Evolutionary conservation across 2,329 filamentous ascomycete species (phyloP), one percentile per base, ranked within the genome.

Genomic region (Alternaria solani): DNA sequence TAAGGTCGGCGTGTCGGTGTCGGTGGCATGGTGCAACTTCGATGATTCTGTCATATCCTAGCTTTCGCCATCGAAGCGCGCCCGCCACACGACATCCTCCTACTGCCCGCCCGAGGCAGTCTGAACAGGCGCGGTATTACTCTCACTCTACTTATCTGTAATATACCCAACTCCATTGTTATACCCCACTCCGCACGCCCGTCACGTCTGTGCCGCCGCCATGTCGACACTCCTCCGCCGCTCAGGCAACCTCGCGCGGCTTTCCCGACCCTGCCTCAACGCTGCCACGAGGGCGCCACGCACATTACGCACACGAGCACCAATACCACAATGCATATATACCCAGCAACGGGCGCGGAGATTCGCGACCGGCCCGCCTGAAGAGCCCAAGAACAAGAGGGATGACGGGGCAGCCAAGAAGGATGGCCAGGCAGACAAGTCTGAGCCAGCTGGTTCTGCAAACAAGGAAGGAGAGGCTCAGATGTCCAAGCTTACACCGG

Each of bases 141-240:
- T 20, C 25, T 28, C 32, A 20, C 44, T 44, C 39, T 42, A 38
- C 28, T 32, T 26, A 32, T 38, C 25, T 61, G 46, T 47, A 51
- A 57, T 46, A 51, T 52, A 54, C 41, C 23, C 53, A 23, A 20
- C 6, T 34, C 23, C 42, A 53, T 49, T 26, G 34, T 54, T 55
- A 32, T 57, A 42, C 49, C 51, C 42, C 63, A 51, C 57, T 51
- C 57, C 61, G 20, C 49, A 51, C 42, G 57, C 46, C 57, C 42
- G 53, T 44, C 60, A 41, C 59, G 55, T 30, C 71, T 76, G 76
- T 80, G 38, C 62, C 46, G 72, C 78, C 77, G 82, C 77, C 79
- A 91, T 91, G 89, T 88, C 88, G 77, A 86, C 87, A 72, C 82
- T 89, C 73, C 81, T 91, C 68, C 86, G 88, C 78, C 87, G 88